Base-by-base conservation (phyloP, 208 protist genomes). In the Crithidia fasciculata region DNA sequence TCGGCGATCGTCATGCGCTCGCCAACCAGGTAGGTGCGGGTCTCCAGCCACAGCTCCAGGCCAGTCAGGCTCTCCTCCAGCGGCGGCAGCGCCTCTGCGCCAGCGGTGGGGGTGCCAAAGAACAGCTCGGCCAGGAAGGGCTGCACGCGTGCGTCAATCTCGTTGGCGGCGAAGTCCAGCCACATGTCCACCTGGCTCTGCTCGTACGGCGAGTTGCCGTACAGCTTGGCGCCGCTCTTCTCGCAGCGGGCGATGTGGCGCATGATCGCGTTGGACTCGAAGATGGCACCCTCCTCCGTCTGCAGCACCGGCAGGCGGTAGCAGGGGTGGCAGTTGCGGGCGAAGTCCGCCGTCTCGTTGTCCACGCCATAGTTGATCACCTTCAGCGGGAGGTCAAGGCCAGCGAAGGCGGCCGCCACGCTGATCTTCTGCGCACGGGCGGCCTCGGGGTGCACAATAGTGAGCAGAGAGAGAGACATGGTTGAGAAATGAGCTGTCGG, bases 241-340 rank as follows among this genome's bases (percentile, higher is more conserved):
- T 88, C 83, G 19, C 77, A 15, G 56, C 90, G 87, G 39, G 84
- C 93, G 65, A 97, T 85, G 85, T 92, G 76, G 67, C 91, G 84
- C 16, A 93, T 6, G 67, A 97, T 97, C 55, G 90, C 87, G 82
- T 93, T 91, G 37, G 87, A 88, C 81, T 96, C 93, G 72, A 97
- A 97, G 74, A 97, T 62, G 85, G 72, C 86, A 18, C 89, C 93
- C 44, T 95, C 89, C 43, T 86, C 66, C 43, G 91, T 95, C 85
- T 96, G 78, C 47, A 96, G 80, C 15, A 77, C 72, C 40, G 93
- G 93, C 74, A 82, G 76, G 77, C 90, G 89, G 57, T 74, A 70
- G 71, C 83, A 84, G 41, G 93, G 93, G 80, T 68, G 69, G 85
- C 81, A 91, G 78, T 93, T 92, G 58, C 69, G 72, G 63, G 67